Evolutionary conservation across 1,139 yeast genomes (phyloP), one percentile per base, ranked within the genome.

Genomic region (Pneumocystis jirovecii): DNA sequence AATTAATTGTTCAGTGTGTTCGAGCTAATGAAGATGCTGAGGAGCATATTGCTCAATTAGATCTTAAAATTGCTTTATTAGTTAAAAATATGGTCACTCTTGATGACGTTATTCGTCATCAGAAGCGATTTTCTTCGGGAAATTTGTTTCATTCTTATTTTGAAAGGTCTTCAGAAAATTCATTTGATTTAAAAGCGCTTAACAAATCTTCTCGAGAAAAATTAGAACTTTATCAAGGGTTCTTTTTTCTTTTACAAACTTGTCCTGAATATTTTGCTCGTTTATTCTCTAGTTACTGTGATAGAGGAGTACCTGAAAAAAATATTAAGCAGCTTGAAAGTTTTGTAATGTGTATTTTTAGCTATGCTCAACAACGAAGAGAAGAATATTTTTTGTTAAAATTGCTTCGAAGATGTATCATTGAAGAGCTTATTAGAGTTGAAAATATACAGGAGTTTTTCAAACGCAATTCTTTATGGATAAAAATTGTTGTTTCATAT

Each of bases 181-280:
- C 74, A 60, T 75, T 77, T 69, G 79, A 78, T 66, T 71, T 78
- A 62, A 76, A 75, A 67, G 69, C 72, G 3, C 73, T 79, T 39
- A 78, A 76, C 69, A 79, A 78, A 69, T 65, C 77, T 0, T 75
- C 80, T 8, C 72, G 81, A 21, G 73, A 75, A 29, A 72, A 80
- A 5, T 76, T 84, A 34, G 89, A 85, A 68, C 74, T 83, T 0
- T 88, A 87, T 74, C 96, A 87, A 71, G 86, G 88, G 8, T 74
- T 93, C 66, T 86, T 93, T 71, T 93, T 86, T 71, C 77, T 91
- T 61, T 75, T 95, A 59, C 98, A 95, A 73, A 88, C 96, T 0
- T 89, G 88, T 72, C 90, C 96, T 0, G 75, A 75, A 0, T 93
- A 93, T 72, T 80, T 93, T 72, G 80, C 85, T 0, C 77, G 85